Conservation (phyloP, 495 filamentous ascomycete species). For the Aspergillus taichungensis region DNA sequence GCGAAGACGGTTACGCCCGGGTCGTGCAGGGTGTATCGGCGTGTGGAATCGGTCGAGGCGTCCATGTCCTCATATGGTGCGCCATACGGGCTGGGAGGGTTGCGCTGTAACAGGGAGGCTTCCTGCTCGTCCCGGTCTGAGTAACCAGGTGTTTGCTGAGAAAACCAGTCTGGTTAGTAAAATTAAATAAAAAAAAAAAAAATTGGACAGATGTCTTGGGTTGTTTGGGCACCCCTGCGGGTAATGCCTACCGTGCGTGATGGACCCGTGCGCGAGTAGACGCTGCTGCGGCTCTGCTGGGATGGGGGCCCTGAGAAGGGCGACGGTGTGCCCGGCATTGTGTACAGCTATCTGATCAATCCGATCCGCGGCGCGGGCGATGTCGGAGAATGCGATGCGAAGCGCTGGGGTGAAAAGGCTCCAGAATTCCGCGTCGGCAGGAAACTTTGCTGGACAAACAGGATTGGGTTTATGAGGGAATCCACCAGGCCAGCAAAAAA, state of each 20-base stretch:
- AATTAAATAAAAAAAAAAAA: background rate
- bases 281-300: slow-evolving; percentile 15
- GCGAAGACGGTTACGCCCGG: slow-evolving; percentile 25
- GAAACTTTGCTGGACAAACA: no score
- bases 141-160: slow-evolving; percentile 18
- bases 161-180: background rate
- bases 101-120: slow-evolving; percentile 24
- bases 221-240: background rate
- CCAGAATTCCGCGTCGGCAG: no score
- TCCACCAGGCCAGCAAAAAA: no score
- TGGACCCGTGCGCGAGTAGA: slow-evolving; percentile 8
- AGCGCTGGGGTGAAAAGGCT: no score
- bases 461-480: no score
- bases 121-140: slow-evolving; percentile 23
- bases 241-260: background rate
- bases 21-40: slow-evolving; percentile 30
- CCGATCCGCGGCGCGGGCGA: background rate
- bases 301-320: slow-evolving; percentile 15
- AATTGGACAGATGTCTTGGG: slow-evolving; percentile 5
- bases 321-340: background rate
- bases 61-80: slow-evolving; percentile 73
- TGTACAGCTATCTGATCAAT: background rate
- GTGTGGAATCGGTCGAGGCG: slow-evolving; percentile 36
- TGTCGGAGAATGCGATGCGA: background rate
- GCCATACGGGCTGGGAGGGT: slow-evolving; percentile 48